Evolutionary conservation across 441 rosid genomes (phyloP), one percentile per base, ranked within the genome.

Genomic region (Pelargonium cotyledonis): DNA sequence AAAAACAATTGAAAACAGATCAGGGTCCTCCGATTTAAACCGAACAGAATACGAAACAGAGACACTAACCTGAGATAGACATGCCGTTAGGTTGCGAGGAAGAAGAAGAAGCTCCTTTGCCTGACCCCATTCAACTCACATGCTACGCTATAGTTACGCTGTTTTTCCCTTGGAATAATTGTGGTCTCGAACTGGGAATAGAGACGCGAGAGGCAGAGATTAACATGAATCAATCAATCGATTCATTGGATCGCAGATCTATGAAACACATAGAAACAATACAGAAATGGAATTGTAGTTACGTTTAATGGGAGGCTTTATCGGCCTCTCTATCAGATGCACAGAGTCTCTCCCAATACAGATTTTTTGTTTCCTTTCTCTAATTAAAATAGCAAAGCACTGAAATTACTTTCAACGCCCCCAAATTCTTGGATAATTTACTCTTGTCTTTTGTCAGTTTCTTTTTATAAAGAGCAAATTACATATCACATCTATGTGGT

Each of bases 41-140:
- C 12, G 16, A 49, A 53, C 6, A 0, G 15, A 15, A 7, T 5
- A 6, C 19, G 8, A 55, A 55, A 16, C 15, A 55, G 15, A 16
- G 15, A 55, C 19, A 55, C 23, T 57, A 10, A 57, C 63, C 63
- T 6, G 63, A 19, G 63, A 19, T 19, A 16, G 29, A 57, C 63
- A 57, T 57, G 63, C 19, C 29, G 26, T 18, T 57, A 19, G 63
- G 63, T 19, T 57, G 63, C 29, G 63, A 57, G 63, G 46, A 43
- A 43, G 63, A 57, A 19, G 63, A 57, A 19, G 63, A 57, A 57
- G 29, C 19, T 57, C 12, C 63, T 57, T 57, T 18, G 29, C 11
- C 19, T 10, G 63, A 15, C 26, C 63, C 63, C 63, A 57, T 57
- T 57, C 29, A 18, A 57, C 29, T 8, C 29, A 19, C 63, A 57